Conservation (phyloP, 805 yeast genomes). For the Lachancea sp. region DNA sequence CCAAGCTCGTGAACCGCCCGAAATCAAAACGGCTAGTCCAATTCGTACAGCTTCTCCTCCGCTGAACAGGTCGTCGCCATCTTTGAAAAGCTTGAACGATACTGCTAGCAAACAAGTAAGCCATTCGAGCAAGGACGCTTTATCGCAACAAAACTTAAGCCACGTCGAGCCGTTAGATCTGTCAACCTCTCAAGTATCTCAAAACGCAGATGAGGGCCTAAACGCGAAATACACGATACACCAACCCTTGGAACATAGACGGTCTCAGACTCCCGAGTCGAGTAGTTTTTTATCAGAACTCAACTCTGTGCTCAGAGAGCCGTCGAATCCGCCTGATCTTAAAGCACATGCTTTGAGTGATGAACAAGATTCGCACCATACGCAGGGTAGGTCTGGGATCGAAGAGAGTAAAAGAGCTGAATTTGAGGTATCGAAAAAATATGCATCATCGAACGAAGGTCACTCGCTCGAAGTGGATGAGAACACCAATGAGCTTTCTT, state of each 20-base stretch:
- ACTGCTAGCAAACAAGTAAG: not conserved
- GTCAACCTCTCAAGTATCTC: not conserved
- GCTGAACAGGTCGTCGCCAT: not conserved
- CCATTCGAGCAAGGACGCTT: not conserved
- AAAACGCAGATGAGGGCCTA: not conserved
- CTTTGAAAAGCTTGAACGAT: not conserved
- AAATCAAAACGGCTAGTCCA: too few relatives aligned
- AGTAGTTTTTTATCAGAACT: conserved; percentile 20
- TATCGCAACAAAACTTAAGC: not conserved
- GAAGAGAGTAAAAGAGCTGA: conserved; percentile 8
- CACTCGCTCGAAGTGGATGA: conserved; percentile 10
- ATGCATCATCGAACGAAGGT: conserved; percentile 10
- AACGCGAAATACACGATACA: not conserved
- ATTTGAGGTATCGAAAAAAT: not conserved
- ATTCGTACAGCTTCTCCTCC: not conserved
- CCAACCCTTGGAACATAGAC: not conserved
- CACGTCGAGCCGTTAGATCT: not conserved
- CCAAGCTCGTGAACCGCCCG: too few relatives aligned
- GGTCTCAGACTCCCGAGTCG: conserved; percentile 4
- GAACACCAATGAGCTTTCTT: conserved; percentile 30
- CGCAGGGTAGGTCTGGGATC: not conserved
- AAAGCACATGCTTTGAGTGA: not conserved
- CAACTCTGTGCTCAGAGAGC: conserved; percentile 17
- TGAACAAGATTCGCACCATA: not conserved
- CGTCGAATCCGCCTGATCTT: not conserved